Percentiles rank a stretch among this genome's conserved stretches.
phyloP scores from a whole-genome alignment of 2,329 filamentous ascomycete species.

The Chrysoporthe puriensis region DNA sequence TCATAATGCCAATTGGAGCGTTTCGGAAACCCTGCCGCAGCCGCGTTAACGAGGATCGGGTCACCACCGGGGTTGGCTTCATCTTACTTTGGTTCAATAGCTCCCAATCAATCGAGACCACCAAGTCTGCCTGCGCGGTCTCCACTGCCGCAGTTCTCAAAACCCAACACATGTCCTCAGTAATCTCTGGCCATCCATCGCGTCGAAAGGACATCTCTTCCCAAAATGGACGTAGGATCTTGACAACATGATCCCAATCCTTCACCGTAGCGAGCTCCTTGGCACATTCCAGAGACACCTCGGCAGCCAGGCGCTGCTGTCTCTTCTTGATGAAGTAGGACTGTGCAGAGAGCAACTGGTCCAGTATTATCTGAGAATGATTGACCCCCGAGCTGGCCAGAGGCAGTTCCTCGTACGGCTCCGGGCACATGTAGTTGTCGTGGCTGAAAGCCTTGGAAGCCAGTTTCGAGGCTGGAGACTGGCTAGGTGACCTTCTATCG shows the following conservation, averaged over 20 bases:
- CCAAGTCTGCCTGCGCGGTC: conserved; percentile 55
- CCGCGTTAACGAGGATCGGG: conserved; percentile 31
- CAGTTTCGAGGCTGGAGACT: conserved; percentile 49
- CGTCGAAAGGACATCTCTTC: conserved; percentile 57
- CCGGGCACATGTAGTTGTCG: conserved; percentile 69
- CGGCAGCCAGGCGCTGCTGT: conserved; percentile 57
- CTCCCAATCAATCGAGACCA: conserved; percentile 69
- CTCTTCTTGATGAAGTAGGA: conserved; percentile 57
- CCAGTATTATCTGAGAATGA: conserved; percentile 59
- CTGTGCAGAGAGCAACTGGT: conserved; percentile 54
- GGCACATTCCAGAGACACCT: conserved; percentile 60
- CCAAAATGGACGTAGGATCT: conserved; percentile 61
- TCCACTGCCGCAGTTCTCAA: conserved; percentile 60
- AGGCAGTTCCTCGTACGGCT: conserved; percentile 64
- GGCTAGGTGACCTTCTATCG: conserved; percentile 56
- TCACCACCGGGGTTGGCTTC: background rate
- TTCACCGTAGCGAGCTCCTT: conserved; percentile 56
- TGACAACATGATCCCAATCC: conserved; percentile 58
- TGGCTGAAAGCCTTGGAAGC: conserved; percentile 60
- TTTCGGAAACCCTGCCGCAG: conserved; percentile 53
- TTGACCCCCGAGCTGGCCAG: conserved; percentile 54
- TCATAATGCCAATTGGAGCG: conserved; percentile 65
- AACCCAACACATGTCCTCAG: conserved; percentile 65
- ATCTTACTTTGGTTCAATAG: conserved; percentile 62
- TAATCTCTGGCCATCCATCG: conserved; percentile 63